Conservation (phyloP, 2,329 filamentous ascomycete species). For the Dactylonectria estremocensis region DNA sequence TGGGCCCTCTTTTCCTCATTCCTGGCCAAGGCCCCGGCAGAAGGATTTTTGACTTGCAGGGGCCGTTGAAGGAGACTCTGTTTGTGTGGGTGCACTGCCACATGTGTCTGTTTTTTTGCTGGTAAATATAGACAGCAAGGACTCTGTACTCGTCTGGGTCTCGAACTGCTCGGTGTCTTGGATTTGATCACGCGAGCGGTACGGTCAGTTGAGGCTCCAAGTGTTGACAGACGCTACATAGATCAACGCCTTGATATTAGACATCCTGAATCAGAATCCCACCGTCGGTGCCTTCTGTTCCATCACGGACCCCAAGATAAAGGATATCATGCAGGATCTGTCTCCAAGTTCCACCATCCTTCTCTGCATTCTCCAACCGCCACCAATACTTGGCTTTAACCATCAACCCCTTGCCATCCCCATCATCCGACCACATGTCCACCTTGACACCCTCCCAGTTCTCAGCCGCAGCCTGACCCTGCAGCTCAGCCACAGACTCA, state of each 20-base stretch:
- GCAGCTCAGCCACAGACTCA: slow-evolving; percentile 25
- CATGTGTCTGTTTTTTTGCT: no score
- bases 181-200: no score
- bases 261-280: background rate
- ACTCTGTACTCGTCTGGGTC: no score
- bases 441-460: slow-evolving; percentile 50
- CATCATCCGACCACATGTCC: slow-evolving; percentile 47
- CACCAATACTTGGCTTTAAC: slow-evolving; percentile 53
- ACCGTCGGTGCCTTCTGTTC: slow-evolving; percentile 15
- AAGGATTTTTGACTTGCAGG: no score
- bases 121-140: no score
- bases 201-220: no score
- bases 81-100: no score
- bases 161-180: no score
- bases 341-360: slow-evolving; percentile 16
- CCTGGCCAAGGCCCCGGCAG: no score
- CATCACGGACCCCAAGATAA: slow-evolving; percentile 26
- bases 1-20: no score
- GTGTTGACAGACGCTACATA: no score
- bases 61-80: no score
- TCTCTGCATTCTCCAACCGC: slow-evolving; percentile 38
- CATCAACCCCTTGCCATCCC: slow-evolving; percentile 26
- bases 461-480: slow-evolving; percentile 31
- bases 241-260: background rate
- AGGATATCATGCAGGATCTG: slow-evolving; percentile 43